A percentile compares a stretch with the other conserved stretches of the same genome.
Evolutionary conservation across 2,329 filamentous ascomycete genomes (phyloP).

Genomic region (Talaromyces sp.): DNA sequence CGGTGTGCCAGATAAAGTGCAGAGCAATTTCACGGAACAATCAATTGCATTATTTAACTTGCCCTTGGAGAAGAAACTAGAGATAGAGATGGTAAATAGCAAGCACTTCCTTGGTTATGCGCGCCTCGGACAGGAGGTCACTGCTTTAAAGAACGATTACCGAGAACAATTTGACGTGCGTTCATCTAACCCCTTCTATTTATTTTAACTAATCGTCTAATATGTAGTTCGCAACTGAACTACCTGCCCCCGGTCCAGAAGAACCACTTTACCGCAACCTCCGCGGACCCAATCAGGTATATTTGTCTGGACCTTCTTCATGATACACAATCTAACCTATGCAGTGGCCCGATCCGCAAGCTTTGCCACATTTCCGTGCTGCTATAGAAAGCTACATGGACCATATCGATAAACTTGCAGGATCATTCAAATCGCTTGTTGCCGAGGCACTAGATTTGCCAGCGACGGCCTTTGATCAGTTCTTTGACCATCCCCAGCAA

Average conservation of each 20-base stretch:
- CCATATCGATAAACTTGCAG: conserved; percentile 26
- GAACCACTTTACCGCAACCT: conserved; percentile 37
- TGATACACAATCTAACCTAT: background rate
- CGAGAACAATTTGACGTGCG: conserved; percentile 38
- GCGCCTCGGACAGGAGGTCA: conserved; percentile 34
- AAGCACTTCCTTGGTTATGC: conserved; percentile 39
- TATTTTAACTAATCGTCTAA: background rate
- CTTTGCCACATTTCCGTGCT: conserved; percentile 32
- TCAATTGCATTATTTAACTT: conserved; percentile 45
- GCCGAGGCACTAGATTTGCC: conserved; percentile 34
- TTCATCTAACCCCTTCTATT: background rate
- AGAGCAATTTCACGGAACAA: conserved; percentile 35
- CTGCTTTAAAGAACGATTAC: conserved; percentile 32
- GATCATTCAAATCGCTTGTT: conserved; percentile 29
- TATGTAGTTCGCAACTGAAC: conserved; percentile 34
- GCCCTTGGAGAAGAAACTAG: conserved; percentile 46
- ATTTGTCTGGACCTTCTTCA: background rate
- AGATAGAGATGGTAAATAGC: conserved; percentile 46
- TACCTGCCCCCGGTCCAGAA: conserved; percentile 33
- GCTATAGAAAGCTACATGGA: conserved; percentile 31
- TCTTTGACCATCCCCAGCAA: conserved; percentile 34
- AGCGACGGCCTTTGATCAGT: conserved; percentile 28
- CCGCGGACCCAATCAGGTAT: conserved; percentile 36
- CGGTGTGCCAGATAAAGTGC: conserved; percentile 24
- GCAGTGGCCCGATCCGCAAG: conserved; percentile 35